These are phyloP conservation scores for Cordyceps cateniannulata DNA, from an alignment of 2,329 filamentous ascomycete genomes.

Conservation along the genomic window DNA sequence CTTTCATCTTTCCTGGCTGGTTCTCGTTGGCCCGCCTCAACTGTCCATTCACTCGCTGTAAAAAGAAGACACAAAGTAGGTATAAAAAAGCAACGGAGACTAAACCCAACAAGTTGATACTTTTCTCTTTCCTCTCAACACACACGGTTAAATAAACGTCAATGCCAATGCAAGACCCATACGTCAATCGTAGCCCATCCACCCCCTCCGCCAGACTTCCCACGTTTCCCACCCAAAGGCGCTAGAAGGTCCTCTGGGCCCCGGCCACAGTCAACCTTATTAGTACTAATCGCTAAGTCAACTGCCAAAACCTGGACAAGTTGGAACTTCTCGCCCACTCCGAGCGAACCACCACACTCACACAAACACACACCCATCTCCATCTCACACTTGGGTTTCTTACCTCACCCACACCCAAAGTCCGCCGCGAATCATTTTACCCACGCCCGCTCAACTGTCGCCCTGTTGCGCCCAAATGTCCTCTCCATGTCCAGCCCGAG, in stretches of 20 bases:
- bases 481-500: conserved; percentile 51
- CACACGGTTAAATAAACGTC: too few species aligned
- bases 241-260: not conserved
- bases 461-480: conserved; percentile 40
- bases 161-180: too few species aligned
- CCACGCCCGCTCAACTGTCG: conserved; percentile 19
- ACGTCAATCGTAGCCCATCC: not conserved
- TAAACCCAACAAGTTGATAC: too few species aligned
- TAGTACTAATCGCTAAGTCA: too few species aligned
- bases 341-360: too few species aligned
- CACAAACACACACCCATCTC: not conserved
- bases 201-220: conserved; percentile 6
- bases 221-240: conserved; percentile 7
- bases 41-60: too few species aligned
- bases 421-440: conserved; percentile 19
- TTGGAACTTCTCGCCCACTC: not conserved
- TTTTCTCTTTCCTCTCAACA: too few species aligned
- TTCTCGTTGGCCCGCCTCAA: too few species aligned
- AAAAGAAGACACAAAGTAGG: too few species aligned
- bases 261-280: not conserved
- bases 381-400: too few species aligned
- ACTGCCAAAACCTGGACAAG: not conserved
- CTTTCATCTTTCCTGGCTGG: too few species aligned
- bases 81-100: too few species aligned
- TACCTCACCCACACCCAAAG: not conserved